Conservation (phyloP, 495 filamentous ascomycete genomes). For the Geoglossum glabrum region DNA sequence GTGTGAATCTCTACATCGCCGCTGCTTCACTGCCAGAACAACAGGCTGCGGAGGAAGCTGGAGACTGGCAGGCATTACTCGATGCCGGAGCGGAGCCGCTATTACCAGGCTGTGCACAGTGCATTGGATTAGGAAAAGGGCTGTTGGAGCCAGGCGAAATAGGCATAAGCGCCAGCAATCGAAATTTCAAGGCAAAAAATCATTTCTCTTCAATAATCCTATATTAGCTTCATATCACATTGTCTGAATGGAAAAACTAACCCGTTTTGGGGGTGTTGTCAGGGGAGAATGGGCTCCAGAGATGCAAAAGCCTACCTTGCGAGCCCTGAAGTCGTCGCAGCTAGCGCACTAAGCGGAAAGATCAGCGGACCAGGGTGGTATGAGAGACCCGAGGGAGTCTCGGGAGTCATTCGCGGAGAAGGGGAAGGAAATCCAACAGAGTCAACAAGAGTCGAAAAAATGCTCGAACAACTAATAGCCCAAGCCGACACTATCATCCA, state of each 20-base stretch:
- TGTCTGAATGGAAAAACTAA: too few relatives aligned
- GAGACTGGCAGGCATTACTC: slow-evolving; percentile 74
- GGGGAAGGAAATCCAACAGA: slow-evolving; percentile 44
- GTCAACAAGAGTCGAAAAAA: slow-evolving; percentile 41
- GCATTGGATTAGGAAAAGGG: slow-evolving; percentile 77
- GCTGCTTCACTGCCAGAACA: slow-evolving; percentile 75
- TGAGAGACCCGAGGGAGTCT: slow-evolving; percentile 40
- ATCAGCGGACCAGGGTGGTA: slow-evolving; percentile 74
- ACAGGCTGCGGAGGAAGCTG: slow-evolving; percentile 50
- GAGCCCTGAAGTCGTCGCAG: slow-evolving; percentile 81
- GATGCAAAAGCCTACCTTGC: slow-evolving; percentile 78
- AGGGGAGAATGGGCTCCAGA: slow-evolving; percentile 70
- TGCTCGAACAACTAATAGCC: slow-evolving; percentile 44
- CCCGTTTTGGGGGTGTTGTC: too few relatives aligned
- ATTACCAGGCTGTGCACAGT: slow-evolving; percentile 49
- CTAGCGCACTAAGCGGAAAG: slow-evolving; percentile 58
- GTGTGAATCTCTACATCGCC: slow-evolving; percentile 80
- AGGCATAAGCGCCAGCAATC: slow-evolving; percentile 74
- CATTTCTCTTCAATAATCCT: too few relatives aligned
- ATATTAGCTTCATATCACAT: too few relatives aligned
- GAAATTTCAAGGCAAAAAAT: slow-evolving; percentile 57
- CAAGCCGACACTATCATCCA: slow-evolving; percentile 44
- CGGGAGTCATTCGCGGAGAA: slow-evolving; percentile 47
- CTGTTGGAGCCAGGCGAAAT: slow-evolving; percentile 70
- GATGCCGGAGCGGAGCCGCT: slow-evolving; percentile 53